These are phyloP conservation scores for Colletotrichum somersetense DNA, from an alignment of 2,329 filamentous ascomycete genomes.

Conservation along the genomic window DNA sequence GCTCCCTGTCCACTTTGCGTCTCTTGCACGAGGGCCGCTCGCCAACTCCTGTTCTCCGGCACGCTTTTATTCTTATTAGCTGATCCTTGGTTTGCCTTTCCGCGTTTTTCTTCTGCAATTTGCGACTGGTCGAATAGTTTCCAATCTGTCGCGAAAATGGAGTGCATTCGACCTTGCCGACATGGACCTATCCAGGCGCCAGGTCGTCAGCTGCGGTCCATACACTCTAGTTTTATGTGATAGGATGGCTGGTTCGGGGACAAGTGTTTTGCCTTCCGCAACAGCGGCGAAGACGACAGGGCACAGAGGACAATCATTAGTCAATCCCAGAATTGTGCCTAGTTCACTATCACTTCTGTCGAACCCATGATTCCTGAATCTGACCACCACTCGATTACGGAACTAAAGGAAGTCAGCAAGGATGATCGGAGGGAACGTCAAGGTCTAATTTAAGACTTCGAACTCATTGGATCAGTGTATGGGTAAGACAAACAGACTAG, in stretches of 20 bases:
- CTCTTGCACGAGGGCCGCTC: background rate
- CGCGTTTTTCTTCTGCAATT: background rate
- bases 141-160: slow-evolving; percentile 37
- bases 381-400: no score
- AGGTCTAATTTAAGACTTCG: no score
- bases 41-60: slow-evolving; percentile 2
- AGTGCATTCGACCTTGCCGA: slow-evolving; percentile 45
- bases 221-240: slow-evolving; percentile 53
- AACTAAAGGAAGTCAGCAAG: background rate
- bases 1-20: background rate
- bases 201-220: slow-evolving; percentile 19
- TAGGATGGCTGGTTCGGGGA: slow-evolving; percentile 52
- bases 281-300: slow-evolving; percentile 52
- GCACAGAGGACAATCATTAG: slow-evolving; percentile 50
- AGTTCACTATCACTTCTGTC: slow-evolving; percentile 49
- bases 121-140: background rate
- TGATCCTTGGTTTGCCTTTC: slow-evolving; percentile 22
- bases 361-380: slow-evolving; percentile 32
- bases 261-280: slow-evolving; percentile 57
- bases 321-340: slow-evolving; percentile 47
- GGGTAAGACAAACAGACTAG: background rate
- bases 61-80: slow-evolving; percentile 31
- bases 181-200: slow-evolving; percentile 7
- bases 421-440: background rate
- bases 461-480: background rate